Percentiles rank a stretch among this genome's conserved stretches.
Evolutionary conservation across 78 protist genomes (phyloP).

Genomic region (Speleostelium caveatum): DNA sequence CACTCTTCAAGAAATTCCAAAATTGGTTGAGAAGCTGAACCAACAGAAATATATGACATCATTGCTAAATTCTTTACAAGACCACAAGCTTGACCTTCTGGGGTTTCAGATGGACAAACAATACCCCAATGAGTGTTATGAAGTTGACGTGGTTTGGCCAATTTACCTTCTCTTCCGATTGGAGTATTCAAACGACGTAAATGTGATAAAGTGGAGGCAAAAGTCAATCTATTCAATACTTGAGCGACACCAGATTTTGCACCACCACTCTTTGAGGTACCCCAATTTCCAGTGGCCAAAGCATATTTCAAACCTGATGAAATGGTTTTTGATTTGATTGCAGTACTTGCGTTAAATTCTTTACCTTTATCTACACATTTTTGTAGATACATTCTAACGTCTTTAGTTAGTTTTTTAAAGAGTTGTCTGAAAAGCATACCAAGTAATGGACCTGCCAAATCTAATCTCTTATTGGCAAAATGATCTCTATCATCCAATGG

Average conservation of each 20-base stretch:
- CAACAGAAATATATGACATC: slow-evolving; percentile 96
- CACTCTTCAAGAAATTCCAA: slow-evolving; percentile 82
- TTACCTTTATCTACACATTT: slow-evolving; percentile 56
- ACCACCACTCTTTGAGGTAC: slow-evolving; percentile 36
- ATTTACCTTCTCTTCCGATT: slow-evolving; percentile 95
- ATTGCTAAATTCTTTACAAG: slow-evolving; percentile 99
- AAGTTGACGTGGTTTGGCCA: slow-evolving; percentile 97
- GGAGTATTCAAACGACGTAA: slow-evolving; percentile 98
- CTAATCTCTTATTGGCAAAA: slow-evolving; percentile 99
- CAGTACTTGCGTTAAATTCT: slow-evolving; percentile 74
- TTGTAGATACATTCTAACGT: slow-evolving; percentile 55
- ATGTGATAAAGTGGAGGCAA: slow-evolving; percentile 96
- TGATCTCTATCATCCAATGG: slow-evolving; percentile 99
- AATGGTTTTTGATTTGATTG: slow-evolving; percentile 86
- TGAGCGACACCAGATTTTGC: slow-evolving; percentile 90
- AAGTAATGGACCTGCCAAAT: slow-evolving; percentile 98
- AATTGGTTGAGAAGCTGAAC: slow-evolving; percentile 69
- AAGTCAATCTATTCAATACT: slow-evolving; percentile 98
- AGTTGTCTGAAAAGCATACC: slow-evolving; percentile 90
- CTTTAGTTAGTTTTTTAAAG: slow-evolving; percentile 84
- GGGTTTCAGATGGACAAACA: slow-evolving; percentile 99
- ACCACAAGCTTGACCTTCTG: slow-evolving; percentile 97
- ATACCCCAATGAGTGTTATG: slow-evolving; percentile 99
- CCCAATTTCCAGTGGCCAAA: slow-evolving; percentile 99
- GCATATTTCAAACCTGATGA: slow-evolving; percentile 94